Evolutionary conservation across 2,329 filamentous ascomycete genomes (phyloP), one percentile per base, ranked within the genome.

Genomic region (Tympanopsis confertula): DNA sequence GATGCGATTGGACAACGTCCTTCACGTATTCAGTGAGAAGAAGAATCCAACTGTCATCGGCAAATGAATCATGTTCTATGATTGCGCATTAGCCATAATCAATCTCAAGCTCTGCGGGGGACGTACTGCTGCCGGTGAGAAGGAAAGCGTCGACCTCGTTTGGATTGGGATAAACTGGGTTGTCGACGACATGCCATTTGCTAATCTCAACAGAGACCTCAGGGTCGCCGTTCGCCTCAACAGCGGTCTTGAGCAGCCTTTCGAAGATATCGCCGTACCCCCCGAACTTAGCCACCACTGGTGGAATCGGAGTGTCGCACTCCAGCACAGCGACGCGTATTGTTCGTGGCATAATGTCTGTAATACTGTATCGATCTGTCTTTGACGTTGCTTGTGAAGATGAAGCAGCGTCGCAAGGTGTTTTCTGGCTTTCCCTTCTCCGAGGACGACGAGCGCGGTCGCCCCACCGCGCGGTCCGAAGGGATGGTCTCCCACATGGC

Each of bases 41-140:
- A 30, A 78, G 44, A 44, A 91, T 89, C 86, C 86, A 94, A 0
- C 78, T 71, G 37, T 76, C 68, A 47, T 79, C 63, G 43, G 84
- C 83, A 51, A 81, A 89, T 0, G 85, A 74, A 51, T 83, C 82
- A 59, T 80, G 66, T 55, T 75, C 30, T 33, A 15, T 15, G 7
- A 33, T 10, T n/a, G n/a, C n/a, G n/a, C n/a, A n/a, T n/a, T n/a
- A n/a, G n/a, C n/a, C n/a, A n/a, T n/a, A n/a, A n/a, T n/a, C n/a
- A n/a, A n/a, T n/a, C n/a, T n/a, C n/a, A n/a, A n/a, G n/a, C n/a
- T n/a, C n/a, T n/a, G n/a, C n/a, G n/a, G n/a, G n/a, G n/a, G 7
- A 17, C 30, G 7, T 33, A 33, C 30, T 33, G 7, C 10, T 12
- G 7, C 30, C 30, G 30, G 30, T 33, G 10, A 33, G 17, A 18